Evolutionary conservation across 495 filamentous ascomycete genomes (phyloP).

Genomic region (Penicillium alfredii): DNA sequence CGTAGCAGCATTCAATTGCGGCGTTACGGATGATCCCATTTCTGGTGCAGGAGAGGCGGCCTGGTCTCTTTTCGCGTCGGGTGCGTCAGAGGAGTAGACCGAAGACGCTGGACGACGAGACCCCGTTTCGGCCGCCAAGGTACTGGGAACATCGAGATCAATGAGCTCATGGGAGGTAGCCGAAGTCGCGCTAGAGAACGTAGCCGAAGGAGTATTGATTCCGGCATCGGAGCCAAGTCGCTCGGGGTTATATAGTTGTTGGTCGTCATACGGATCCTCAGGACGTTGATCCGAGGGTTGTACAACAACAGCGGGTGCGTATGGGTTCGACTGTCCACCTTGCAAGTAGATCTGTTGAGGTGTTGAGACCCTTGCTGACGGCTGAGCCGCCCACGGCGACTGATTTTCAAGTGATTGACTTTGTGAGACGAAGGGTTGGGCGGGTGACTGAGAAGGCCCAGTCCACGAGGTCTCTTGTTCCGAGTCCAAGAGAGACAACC

Average conservation of each 20-base stretch:
- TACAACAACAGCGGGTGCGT: slow-evolving; percentile 12
- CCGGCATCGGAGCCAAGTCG: slow-evolving; percentile 19
- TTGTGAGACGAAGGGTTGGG: too few relatives aligned
- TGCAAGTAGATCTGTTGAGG: slow-evolving; percentile 16
- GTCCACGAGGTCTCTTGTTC: slow-evolving; percentile 23
- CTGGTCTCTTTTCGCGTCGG: background rate
- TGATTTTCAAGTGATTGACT: background rate
- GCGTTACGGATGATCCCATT: background rate
- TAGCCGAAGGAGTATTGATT: slow-evolving; percentile 18
- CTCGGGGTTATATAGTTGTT: slow-evolving; percentile 6
- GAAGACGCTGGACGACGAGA: slow-evolving; percentile 9
- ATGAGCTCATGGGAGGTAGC: slow-evolving; percentile 37
- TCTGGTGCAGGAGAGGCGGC: slow-evolving; percentile 1
- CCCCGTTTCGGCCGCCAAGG: slow-evolving; percentile 4
- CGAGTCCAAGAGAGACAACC: slow-evolving; percentile 36
- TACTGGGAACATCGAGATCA: slow-evolving; percentile 25
- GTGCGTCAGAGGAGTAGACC: slow-evolving; percentile 11
- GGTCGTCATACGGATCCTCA: slow-evolving; percentile 2
- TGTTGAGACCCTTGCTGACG: slow-evolving; percentile 15
- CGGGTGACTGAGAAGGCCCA: slow-evolving; percentile 6
- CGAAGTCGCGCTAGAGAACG: slow-evolving; percentile 25
- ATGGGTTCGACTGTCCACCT: slow-evolving; percentile 14
- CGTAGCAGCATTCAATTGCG: background rate
- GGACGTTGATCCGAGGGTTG: background rate
- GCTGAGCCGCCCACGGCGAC: slow-evolving; percentile 15